Conservation (phyloP, 2,329 filamentous ascomycete genomes). For the Beauveria scarabaeidicola region DNA sequence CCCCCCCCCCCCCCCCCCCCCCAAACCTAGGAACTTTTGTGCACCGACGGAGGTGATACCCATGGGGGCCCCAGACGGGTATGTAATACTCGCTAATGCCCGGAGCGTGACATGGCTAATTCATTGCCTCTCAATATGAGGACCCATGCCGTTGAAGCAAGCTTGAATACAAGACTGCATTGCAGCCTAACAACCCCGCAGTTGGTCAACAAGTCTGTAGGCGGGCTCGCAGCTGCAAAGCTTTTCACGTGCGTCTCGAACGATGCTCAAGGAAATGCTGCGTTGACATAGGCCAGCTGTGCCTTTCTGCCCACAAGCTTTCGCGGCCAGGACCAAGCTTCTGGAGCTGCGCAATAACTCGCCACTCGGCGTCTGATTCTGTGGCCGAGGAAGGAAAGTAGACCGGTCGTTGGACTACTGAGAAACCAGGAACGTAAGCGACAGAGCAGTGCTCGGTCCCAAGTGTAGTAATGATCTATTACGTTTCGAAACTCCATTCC, state of each 20-base stretch:
- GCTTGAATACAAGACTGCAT: slow-evolving; percentile 8
- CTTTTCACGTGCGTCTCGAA: background rate
- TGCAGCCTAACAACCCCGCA: slow-evolving; percentile 8
- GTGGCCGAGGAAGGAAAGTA: background rate
- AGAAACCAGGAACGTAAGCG: background rate
- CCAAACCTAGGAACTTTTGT: slow-evolving; percentile 7
- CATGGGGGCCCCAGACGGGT: background rate
- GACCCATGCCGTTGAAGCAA: background rate
- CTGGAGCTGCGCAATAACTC: background rate
- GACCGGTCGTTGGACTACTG: too few relatives aligned
- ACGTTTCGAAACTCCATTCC: slow-evolving; percentile 3
- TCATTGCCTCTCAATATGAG: background rate
- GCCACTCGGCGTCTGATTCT: background rate
- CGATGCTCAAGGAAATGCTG: background rate
- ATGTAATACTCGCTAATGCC: background rate
- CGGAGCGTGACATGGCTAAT: background rate
- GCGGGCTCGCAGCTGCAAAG: background rate
- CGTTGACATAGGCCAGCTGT: background rate
- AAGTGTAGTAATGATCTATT: background rate
- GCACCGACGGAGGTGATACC: background rate
- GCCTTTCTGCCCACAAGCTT: background rate
- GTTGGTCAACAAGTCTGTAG: background rate
- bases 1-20: too few relatives aligned
- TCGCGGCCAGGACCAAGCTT: background rate
- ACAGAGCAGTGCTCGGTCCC: background rate